Conservation (phyloP, 768 basidiomycete species). For the Termitomyces sp. region DNA sequence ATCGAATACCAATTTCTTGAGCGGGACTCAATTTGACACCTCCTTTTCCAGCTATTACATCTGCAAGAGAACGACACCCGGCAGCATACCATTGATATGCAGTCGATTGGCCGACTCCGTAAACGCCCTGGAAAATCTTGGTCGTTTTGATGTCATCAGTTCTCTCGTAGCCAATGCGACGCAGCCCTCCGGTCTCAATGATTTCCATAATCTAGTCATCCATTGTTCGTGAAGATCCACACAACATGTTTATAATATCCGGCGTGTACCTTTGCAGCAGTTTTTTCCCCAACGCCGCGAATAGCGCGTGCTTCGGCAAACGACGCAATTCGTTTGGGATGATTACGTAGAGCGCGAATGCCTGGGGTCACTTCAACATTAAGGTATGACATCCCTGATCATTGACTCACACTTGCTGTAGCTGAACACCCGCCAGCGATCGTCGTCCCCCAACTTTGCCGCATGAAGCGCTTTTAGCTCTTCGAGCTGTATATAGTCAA, state of each 20-base stretch:
- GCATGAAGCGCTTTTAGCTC: constrained; percentile 66
- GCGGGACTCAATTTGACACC: constrained; percentile 57
- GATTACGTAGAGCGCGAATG: constrained; percentile 52
- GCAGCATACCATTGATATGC: constrained; percentile 72
- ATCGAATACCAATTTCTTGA: constrained; percentile 66
- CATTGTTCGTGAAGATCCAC: neutral
- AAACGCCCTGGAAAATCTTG: constrained; percentile 72
- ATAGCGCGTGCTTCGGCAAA: constrained; percentile 58
- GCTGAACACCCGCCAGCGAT: constrained; percentile 63
- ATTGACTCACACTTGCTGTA: constrained; percentile 58
- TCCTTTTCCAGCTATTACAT: constrained; percentile 56
- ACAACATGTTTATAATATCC: neutral
- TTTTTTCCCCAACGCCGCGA: constrained; percentile 67
- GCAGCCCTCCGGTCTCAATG: constrained; percentile 66
- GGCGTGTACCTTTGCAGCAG: constrained; percentile 60
- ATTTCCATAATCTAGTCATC: constrained; percentile 73
- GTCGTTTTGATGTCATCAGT: constrained; percentile 60
- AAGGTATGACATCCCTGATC: neutral
- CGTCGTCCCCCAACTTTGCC: constrained; percentile 54
- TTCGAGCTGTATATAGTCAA: constrained; percentile 43
- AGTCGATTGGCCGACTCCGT: constrained; percentile 73
- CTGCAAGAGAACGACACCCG: constrained; percentile 78
- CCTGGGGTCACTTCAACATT: constrained; percentile 33
- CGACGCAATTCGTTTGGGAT: constrained; percentile 57
- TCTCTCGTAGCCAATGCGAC: constrained; percentile 62